Conservation (phyloP, 2,329 filamentous ascomycete genomes). For the Onygenales sp. region DNA sequence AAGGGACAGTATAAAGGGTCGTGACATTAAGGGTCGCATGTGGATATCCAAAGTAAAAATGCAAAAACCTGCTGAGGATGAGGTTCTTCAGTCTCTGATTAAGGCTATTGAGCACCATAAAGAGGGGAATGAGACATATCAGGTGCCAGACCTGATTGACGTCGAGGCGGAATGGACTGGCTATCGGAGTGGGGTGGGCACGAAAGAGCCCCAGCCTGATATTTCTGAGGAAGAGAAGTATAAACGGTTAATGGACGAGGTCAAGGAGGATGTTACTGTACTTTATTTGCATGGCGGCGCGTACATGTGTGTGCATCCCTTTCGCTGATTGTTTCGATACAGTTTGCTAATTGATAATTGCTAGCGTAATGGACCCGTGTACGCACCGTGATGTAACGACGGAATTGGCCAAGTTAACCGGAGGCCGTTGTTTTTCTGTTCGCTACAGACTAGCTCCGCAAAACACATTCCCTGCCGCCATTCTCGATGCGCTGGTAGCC, state of each 20-base stretch:
- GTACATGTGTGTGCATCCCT: conserved; percentile 29
- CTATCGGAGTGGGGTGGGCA: conserved; percentile 28
- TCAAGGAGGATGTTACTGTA: conserved; percentile 31
- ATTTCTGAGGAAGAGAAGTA: conserved; percentile 36
- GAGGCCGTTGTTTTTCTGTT: conserved; percentile 34
- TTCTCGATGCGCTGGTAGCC: conserved; percentile 38
- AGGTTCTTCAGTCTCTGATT: conserved; percentile 28
- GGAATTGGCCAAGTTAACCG: conserved; percentile 29
- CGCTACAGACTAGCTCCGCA: conserved; percentile 40
- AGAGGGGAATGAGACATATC: conserved; percentile 28
- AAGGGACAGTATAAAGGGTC: conserved; percentile 50
- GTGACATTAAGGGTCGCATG: conserved; percentile 64
- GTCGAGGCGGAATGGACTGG: conserved; percentile 40
- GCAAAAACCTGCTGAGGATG: conserved; percentile 46
- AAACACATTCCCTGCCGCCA: conserved; percentile 37
- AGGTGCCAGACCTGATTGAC: conserved; percentile 23
- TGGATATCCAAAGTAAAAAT: conserved; percentile 70
- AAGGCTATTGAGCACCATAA: conserved; percentile 31
- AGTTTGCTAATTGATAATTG: not conserved
- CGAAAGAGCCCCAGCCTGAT: conserved; percentile 29
- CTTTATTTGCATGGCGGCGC: conserved; percentile 40
- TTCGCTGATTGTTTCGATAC: not conserved
- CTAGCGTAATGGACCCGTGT: conserved; percentile 35
- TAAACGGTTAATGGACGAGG: conserved; percentile 28
- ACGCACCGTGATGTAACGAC: conserved; percentile 30